These are phyloP conservation scores for Andrographis paniculata DNA, from an alignment of 305 asterid species.

Conservation along the genomic window DNA sequence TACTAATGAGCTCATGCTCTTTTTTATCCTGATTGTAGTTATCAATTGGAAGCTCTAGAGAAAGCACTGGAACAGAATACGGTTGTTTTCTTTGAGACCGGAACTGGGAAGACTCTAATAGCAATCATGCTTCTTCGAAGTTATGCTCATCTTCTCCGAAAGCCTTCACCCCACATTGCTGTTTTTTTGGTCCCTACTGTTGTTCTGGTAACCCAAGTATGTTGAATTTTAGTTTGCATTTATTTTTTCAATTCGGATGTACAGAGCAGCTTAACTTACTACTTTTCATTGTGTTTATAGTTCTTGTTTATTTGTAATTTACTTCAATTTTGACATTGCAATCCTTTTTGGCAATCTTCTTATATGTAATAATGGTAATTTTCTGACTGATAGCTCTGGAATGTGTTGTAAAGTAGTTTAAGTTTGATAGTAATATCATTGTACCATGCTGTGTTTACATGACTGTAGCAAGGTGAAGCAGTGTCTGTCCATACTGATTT, in stretches of 20 bases:
- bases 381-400: not conserved
- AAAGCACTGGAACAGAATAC: constrained; percentile 60
- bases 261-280: no score
- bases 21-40: constrained; percentile 33
- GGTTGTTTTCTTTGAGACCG: constrained; percentile 68
- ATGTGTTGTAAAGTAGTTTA: not conserved
- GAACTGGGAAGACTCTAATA: constrained; percentile 76
- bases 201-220: constrained; percentile 66
- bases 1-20: not conserved
- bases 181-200: constrained; percentile 84
- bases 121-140: constrained; percentile 80
- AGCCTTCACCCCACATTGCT: constrained; percentile 53
- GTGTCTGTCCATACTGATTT: constrained; percentile 52
- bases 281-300: no score
- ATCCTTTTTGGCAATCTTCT: no score
- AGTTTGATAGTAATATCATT: not conserved
- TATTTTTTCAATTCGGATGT: no score
- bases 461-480: constrained; percentile 58
- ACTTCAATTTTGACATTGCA: not conserved
- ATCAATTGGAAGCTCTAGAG: constrained; percentile 77
- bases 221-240: constrained; percentile 6
- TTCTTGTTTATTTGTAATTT: no score
- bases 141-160: constrained; percentile 44
- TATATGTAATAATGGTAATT: no score
- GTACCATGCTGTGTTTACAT: constrained; percentile 2